Evolutionary conservation across 1,284 basidiomycete genomes (phyloP).

Genomic region (Cryptococcus sp.): DNA sequence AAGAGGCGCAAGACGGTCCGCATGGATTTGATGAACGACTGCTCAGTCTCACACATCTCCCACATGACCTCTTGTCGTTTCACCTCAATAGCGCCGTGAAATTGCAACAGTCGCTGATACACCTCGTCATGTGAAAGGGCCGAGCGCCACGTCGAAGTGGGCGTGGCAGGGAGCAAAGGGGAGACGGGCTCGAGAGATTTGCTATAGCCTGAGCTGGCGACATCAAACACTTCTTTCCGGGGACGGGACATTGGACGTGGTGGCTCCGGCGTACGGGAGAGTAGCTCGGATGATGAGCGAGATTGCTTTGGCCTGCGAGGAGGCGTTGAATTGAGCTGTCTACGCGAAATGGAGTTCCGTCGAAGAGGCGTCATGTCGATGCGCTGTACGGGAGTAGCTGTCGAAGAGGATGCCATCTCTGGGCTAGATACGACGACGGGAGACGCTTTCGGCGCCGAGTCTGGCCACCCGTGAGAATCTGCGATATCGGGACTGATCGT

Average conservation of each 20-base stretch:
- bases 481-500: slow-evolving; percentile 10
- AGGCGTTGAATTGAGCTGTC: slow-evolving; percentile 19
- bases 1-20: slow-evolving; percentile 68
- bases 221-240: slow-evolving; percentile 39
- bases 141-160: slow-evolving; percentile 38
- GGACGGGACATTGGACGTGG: slow-evolving; percentile 30
- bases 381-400: neutral
- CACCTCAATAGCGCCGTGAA: slow-evolving; percentile 58
- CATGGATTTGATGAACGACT: slow-evolving; percentile 66
- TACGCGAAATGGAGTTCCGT: slow-evolving; percentile 8
- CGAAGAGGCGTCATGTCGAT: slow-evolving; percentile 12
- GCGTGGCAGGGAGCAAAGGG: slow-evolving; percentile 16
- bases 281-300: slow-evolving; percentile 22
- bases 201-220: slow-evolving; percentile 41
- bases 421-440: neutral
- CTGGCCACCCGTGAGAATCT: slow-evolving; percentile 21
- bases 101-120: slow-evolving; percentile 23
- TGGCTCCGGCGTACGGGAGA: slow-evolving; percentile 26
- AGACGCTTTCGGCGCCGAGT: slow-evolving; percentile 1
- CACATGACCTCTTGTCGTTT: slow-evolving; percentile 68
- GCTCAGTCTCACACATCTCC: slow-evolving; percentile 69
- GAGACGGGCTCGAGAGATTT: slow-evolving; percentile 33
- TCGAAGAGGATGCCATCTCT: neutral
- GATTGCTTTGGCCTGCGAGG: slow-evolving; percentile 21
- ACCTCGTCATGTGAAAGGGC: slow-evolving; percentile 26